Evolutionary conservation across 495 filamentous ascomycete genomes (phyloP).

Genomic region (Aspergillus incahuasiensis): DNA sequence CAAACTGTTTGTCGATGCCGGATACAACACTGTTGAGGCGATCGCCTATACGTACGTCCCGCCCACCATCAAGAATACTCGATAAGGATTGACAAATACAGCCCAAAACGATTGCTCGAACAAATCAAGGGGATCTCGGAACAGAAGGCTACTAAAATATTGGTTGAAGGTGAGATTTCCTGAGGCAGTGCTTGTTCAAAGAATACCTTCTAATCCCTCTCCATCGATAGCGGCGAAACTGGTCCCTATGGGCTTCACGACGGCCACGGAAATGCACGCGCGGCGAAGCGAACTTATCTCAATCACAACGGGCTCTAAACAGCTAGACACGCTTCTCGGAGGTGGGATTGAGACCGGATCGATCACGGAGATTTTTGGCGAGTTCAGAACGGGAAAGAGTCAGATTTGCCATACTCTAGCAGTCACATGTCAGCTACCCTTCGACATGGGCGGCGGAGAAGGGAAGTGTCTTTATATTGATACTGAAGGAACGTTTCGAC

Average conservation of each 20-base stretch:
- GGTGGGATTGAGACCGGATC: constrained; percentile 95
- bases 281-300: constrained; percentile 94
- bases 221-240: constrained; percentile 72
- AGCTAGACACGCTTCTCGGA: constrained; percentile 89
- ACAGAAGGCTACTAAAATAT: constrained; percentile 89
- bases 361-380: constrained; percentile 98
- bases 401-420: constrained; percentile 99
- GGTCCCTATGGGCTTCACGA: constrained; percentile 98
- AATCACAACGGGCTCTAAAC: constrained; percentile 95
- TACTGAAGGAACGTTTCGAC: constrained; percentile 94
- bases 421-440: constrained; percentile 93
- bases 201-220: background rate
- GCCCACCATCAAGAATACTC: background rate
- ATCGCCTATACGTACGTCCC: constrained; percentile 78
- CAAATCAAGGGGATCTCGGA: constrained; percentile 97
- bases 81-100: constrained; percentile 23
- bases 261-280: constrained; percentile 98
- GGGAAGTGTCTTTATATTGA: constrained; percentile 99
- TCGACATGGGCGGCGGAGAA: constrained; percentile 98
- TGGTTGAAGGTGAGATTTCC: constrained; percentile 67
- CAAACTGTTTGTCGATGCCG: constrained; percentile 84
- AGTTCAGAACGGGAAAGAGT: constrained; percentile 96
- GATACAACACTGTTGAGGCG: constrained; percentile 90
- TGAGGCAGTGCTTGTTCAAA: constrained; percentile 10
- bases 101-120: constrained; percentile 76